Percentiles rank a stretch among this genome's conserved stretches.
Evolutionary conservation across 805 yeast species (phyloP).

Genomic region (Lachancea nothofagi): DNA sequence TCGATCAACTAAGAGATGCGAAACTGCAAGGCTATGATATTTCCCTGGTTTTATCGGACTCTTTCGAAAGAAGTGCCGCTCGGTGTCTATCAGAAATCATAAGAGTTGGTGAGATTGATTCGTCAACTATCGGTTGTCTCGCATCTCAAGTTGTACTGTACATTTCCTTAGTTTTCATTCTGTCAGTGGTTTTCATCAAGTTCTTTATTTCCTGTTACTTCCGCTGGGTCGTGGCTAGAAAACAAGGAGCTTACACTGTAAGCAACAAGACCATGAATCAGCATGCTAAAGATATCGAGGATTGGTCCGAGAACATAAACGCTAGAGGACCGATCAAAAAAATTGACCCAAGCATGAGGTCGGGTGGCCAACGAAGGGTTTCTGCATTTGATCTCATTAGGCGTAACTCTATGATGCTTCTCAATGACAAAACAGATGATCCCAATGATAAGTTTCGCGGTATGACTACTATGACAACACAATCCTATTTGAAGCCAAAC

Average conservation of each 20-base stretch:
- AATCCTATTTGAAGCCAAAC: constrained; percentile 23
- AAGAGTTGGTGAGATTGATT: constrained; percentile 85
- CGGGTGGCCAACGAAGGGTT: constrained; percentile 28
- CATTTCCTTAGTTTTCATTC: constrained; percentile 75
- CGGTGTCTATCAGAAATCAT: constrained; percentile 79
- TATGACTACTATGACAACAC: constrained; percentile 59
- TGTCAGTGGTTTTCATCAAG: constrained; percentile 71
- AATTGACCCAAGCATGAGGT: constrained; percentile 49
- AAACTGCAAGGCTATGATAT: constrained; percentile 73
- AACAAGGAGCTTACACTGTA: constrained; percentile 71
- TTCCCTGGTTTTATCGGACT: constrained; percentile 61
- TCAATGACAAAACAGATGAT: constrained; percentile 3
- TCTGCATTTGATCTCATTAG: constrained; percentile 9
- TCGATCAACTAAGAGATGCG: constrained; percentile 55
- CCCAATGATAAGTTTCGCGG: constrained; percentile 14
- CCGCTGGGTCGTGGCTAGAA: constrained; percentile 73
- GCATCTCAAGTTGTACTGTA: constrained; percentile 81
- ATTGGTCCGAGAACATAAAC: constrained; percentile 72
- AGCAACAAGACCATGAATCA: constrained; percentile 55
- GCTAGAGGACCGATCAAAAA: constrained; percentile 46
- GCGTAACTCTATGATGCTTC: constrained; percentile 9
- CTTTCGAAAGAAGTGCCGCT: constrained; percentile 63
- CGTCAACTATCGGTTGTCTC: constrained; percentile 88
- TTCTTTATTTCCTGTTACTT: constrained; percentile 85
- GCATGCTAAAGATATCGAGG: constrained; percentile 66